These are phyloP conservation scores for Fusarium udum DNA, from an alignment of 2,329 filamentous ascomycete genomes.

Conservation along the genomic window DNA sequence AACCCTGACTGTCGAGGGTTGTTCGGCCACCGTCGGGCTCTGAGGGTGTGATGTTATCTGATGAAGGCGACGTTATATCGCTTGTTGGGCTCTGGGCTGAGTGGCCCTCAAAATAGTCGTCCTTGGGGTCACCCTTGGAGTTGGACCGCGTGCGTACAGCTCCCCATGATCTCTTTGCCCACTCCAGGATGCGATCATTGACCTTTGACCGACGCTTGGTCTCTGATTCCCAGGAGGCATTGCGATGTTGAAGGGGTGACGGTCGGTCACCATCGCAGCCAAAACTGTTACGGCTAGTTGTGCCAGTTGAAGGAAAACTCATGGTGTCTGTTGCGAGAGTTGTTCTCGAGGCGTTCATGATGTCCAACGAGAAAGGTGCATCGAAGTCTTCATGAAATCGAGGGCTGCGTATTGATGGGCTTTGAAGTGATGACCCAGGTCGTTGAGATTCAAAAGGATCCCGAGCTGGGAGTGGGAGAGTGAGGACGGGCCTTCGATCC, in stretches of 20 bases:
- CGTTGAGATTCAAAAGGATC: slow-evolving; percentile 35
- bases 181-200: slow-evolving; percentile 48
- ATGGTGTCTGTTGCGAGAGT: slow-evolving; percentile 42
- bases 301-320: slow-evolving; percentile 39
- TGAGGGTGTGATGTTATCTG: slow-evolving; percentile 26
- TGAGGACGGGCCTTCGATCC: slow-evolving; percentile 42
- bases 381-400: slow-evolving; percentile 53
- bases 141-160: slow-evolving; percentile 41
- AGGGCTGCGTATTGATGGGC: slow-evolving; percentile 43
- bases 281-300: slow-evolving; percentile 40
- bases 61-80: slow-evolving; percentile 25
- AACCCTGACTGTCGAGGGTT: slow-evolving; percentile 13
- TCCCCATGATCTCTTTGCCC: slow-evolving; percentile 48
- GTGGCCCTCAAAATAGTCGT: slow-evolving; percentile 34
- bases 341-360: slow-evolving; percentile 46
- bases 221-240: slow-evolving; percentile 44
- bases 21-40: slow-evolving; percentile 21
- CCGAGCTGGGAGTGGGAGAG: slow-evolving; percentile 40
- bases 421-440: slow-evolving; percentile 32
- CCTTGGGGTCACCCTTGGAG: slow-evolving; percentile 36
- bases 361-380: slow-evolving; percentile 50
- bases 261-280: slow-evolving; percentile 38
- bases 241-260: slow-evolving; percentile 35
- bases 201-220: slow-evolving; percentile 44
- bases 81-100: slow-evolving; percentile 29